A percentile compares a stretch with the other conserved stretches of the same genome.
Conservation (phyloP, 1,284 basidiomycete species). For the Rhodotorula mucilaginosa region DNA sequence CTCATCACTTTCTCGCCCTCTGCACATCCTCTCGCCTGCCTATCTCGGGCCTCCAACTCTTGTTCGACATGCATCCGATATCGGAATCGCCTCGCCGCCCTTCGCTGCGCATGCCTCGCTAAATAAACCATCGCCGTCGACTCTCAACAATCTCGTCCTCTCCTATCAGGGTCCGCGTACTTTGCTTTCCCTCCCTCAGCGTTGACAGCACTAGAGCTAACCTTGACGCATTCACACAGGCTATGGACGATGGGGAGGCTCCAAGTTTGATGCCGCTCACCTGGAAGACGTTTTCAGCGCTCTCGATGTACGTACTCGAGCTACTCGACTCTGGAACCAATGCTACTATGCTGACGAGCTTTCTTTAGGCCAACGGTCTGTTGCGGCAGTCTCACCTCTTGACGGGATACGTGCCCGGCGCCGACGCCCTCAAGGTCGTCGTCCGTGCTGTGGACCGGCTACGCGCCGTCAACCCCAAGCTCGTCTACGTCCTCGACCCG, state of each 20-base stretch:
- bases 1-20: background rate
- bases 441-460: constrained; percentile 63
- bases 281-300: constrained; percentile 49
- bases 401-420: constrained; percentile 80
- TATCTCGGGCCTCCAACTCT: background rate
- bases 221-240: constrained; percentile 21
- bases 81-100: background rate
- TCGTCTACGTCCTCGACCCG: constrained; percentile 64
- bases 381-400: constrained; percentile 45
- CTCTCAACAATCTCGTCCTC: constrained; percentile 2
- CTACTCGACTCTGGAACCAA: no score
- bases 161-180: constrained; percentile 34
- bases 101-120: background rate
- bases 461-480: constrained; percentile 56
- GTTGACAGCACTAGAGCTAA: background rate
- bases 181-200: background rate
- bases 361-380: constrained; percentile 40
- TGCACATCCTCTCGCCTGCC: background rate
- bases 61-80: background rate
- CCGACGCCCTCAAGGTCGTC: constrained; percentile 70
- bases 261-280: constrained; percentile 49
- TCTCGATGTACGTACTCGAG: constrained; percentile 34
- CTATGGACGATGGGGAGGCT: constrained; percentile 51
- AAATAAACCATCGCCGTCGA: background rate
- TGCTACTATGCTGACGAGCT: background rate